Percentiles rank a stretch among this genome's conserved stretches.
phyloP scores from a whole-genome alignment of 2,329 filamentous ascomycete genomes.

The Annulohypoxylon truncatum region DNA sequence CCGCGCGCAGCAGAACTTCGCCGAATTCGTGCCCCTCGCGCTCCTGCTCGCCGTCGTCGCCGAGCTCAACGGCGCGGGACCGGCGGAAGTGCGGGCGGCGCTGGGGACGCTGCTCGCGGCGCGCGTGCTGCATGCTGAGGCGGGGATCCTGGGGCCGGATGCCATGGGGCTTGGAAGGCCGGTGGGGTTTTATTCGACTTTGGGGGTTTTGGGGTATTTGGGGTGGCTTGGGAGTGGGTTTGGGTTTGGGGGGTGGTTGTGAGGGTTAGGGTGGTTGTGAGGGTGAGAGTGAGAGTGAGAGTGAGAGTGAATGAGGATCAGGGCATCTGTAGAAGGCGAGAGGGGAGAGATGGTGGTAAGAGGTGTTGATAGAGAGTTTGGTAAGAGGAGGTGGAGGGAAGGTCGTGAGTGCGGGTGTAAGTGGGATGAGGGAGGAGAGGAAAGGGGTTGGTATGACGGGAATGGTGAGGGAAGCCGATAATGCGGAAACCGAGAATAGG shows the following conservation, averaged over 20 bases:
- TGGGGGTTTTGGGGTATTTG: neutral
- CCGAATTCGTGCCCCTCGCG: conserved; percentile 17
- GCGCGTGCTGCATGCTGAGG: conserved; percentile 21
- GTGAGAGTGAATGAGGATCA: no score
- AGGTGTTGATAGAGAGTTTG: no score
- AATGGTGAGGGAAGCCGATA: neutral
- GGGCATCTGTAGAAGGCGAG: no score
- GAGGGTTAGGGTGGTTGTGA: neutral
- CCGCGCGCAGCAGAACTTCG: conserved; percentile 17
- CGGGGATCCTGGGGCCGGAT: conserved; percentile 1
- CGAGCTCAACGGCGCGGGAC: conserved; percentile 19
- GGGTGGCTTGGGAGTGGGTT: conserved; percentile 11
- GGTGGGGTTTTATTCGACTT: conserved; percentile 3
- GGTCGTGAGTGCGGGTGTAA: no score
- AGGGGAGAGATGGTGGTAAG: no score
- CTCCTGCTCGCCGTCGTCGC: neutral
- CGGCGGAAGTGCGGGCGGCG: no score
- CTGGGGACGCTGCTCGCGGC: conserved; percentile 1
- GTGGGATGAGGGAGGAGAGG: no score
- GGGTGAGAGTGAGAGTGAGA: neutral
- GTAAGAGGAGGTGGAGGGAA: no score
- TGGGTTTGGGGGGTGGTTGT: neutral
- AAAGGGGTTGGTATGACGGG: no score
- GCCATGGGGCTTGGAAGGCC: neutral
- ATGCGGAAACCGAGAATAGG: neutral